These are phyloP conservation scores for Exophiala calicioides DNA, from an alignment of 2,329 filamentous ascomycete genomes.

Conservation along the genomic window DNA sequence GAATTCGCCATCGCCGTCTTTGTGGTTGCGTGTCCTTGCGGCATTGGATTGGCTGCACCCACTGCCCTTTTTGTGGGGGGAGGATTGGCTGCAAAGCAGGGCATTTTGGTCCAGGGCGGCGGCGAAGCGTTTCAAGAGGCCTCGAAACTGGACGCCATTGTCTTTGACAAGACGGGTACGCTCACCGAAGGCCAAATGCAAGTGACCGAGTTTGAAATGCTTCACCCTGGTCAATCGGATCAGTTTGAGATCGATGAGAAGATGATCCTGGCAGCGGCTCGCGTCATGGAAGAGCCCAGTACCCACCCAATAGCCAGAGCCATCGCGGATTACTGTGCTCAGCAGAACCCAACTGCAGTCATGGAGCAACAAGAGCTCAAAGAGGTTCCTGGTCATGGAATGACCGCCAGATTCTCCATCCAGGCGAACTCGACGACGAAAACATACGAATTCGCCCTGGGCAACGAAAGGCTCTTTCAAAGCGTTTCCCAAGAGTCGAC, in stretches of 20 bases:
- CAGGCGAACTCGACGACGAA: conserved; percentile 27
- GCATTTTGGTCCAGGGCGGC: conserved; percentile 80
- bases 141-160: conserved; percentile 72
- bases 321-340: conserved; percentile 51
- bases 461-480: conserved; percentile 58
- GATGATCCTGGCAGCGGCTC: conserved; percentile 49
- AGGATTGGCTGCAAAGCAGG: conserved; percentile 74
- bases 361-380: conserved; percentile 45
- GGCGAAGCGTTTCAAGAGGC: conserved; percentile 86
- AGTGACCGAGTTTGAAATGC: conserved; percentile 54
- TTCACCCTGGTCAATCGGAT: conserved; percentile 31
- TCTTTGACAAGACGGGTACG: conserved; percentile 89
- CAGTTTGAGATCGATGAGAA: conserved; percentile 29
- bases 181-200: conserved; percentile 66
- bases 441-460: conserved; percentile 53
- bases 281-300: conserved; percentile 59
- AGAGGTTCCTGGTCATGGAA: conserved; percentile 59
- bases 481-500: conserved; percentile 14
- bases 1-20: conserved; percentile 79
- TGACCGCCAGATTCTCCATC: conserved; percentile 54
- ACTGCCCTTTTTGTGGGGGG: conserved; percentile 84
- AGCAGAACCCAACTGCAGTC: conserved; percentile 29
- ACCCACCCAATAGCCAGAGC: conserved; percentile 62
- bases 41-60: conserved; percentile 79
- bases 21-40: conserved; percentile 83